Conservation (phyloP, 2,329 filamentous ascomycete species). For the Trichophyton mentagrophytes region DNA sequence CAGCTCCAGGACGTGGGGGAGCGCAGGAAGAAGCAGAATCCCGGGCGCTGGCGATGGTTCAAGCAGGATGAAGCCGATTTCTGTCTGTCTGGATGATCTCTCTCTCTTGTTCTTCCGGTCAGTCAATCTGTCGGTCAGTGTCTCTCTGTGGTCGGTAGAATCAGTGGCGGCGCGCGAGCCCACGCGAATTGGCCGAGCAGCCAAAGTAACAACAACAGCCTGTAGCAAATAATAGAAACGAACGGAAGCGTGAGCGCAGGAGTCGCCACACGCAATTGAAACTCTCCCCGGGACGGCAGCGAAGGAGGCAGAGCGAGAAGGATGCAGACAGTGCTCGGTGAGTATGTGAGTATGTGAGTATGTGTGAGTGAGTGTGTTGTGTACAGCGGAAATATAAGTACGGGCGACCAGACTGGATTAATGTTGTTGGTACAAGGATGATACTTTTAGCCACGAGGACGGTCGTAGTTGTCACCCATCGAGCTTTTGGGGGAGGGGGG, state of each 20-base stretch:
- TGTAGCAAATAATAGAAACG: conserved; percentile 5
- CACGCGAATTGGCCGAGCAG: background rate
- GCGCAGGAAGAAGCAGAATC: no score
- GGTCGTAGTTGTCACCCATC: conserved; percentile 4
- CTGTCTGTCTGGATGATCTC: background rate
- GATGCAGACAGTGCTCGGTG: background rate
- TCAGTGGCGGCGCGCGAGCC: background rate
- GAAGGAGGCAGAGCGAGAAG: background rate
- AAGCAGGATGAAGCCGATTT: background rate
- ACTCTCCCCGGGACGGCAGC: no score
- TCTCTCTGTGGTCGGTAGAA: no score
- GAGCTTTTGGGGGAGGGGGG: background rate
- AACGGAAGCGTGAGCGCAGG: conserved; percentile 9
- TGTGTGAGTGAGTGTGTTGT: no score
- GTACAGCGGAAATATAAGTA: conserved; percentile 2
- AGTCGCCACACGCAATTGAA: conserved; percentile 2
- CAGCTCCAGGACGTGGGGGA: background rate
- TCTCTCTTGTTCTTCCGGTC: no score
- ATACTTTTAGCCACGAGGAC: conserved; percentile 4
- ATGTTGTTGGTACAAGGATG: conserved; percentile 3
- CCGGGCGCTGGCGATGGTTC: background rate
- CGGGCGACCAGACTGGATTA: background rate
- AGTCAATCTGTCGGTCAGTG: no score
- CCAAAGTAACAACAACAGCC: background rate
- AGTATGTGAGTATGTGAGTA: background rate